Conservation (phyloP, 441 rosid species). For the Melastoma candidum region DNA sequence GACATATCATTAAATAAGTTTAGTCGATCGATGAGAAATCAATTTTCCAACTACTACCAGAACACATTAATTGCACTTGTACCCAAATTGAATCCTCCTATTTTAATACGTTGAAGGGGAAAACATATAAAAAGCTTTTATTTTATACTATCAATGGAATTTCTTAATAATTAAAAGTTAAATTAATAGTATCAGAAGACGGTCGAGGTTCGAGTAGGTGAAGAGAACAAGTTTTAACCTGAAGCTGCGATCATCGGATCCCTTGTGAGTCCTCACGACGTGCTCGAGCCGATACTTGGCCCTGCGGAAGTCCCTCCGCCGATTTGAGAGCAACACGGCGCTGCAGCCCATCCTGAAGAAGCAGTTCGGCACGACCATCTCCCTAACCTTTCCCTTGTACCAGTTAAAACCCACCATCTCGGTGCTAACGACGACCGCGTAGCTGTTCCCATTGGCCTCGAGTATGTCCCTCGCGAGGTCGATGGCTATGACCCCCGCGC, state of each 20-base stretch:
- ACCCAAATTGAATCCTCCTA: too few species aligned
- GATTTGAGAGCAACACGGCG: slow-evolving; percentile 70
- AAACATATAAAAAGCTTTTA: too few species aligned
- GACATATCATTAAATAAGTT: too few species aligned
- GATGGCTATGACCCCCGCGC: slow-evolving; percentile 70
- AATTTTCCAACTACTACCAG: too few species aligned
- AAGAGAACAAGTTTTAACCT: slow-evolving; percentile 28
- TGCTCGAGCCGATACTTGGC: slow-evolving; percentile 87
- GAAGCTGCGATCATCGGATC: slow-evolving; percentile 89
- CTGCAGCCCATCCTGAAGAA: slow-evolving; percentile 85
- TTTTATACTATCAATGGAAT: too few species aligned
- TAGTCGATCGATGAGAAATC: too few species aligned
- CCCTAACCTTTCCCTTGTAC: slow-evolving; percentile 62
- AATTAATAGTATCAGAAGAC: too few species aligned
- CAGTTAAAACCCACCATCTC: slow-evolving; percentile 94
- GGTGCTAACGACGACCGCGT: slow-evolving; percentile 77
- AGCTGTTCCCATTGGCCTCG: slow-evolving; percentile 64
- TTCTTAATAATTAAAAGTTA: too few species aligned
- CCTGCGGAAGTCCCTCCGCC: slow-evolving; percentile 51
- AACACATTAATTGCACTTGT: too few species aligned
- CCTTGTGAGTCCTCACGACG: slow-evolving; percentile 81
- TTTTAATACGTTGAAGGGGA: too few species aligned
- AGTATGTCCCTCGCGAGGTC: slow-evolving; percentile 89
- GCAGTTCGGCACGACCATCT: slow-evolving; percentile 85
- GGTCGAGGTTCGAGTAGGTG: too few species aligned